Percentiles rank a stretch among this genome's conserved stretches.
phyloP scores from a whole-genome alignment of 2,329 filamentous ascomycete species.

The Trichophyton verrucosum region DNA sequence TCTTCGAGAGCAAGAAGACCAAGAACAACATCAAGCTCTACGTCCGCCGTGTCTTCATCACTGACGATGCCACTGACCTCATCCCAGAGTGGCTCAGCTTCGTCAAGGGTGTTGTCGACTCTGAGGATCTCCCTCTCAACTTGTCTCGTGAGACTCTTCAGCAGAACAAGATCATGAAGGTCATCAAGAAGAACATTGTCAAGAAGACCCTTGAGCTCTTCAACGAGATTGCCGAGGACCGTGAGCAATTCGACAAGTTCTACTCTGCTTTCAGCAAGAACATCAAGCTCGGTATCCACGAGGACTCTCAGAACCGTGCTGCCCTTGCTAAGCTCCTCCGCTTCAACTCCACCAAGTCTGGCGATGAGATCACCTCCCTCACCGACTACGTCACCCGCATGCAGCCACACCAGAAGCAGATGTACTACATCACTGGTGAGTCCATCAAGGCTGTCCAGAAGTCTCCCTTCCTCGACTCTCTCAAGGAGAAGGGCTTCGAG shows the following conservation, averaged over 20 bases:
- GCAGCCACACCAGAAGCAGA: slow-evolving; percentile 99
- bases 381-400: slow-evolving; percentile 97
- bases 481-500: slow-evolving; percentile 99
- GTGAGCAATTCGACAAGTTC: slow-evolving; percentile 99
- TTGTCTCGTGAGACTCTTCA: slow-evolving; percentile 99
- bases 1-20: slow-evolving; percentile 99
- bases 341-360: slow-evolving; percentile 98
- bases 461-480: slow-evolving; percentile 96
- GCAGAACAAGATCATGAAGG: slow-evolving; percentile 99
- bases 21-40: slow-evolving; percentile 99
- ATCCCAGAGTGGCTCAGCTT: slow-evolving; percentile 99
- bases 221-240: slow-evolving; percentile 97
- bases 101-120: slow-evolving; percentile 99
- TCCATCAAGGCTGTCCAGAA: slow-evolving; percentile 95
- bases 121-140: slow-evolving; percentile 98
- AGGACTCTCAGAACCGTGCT: slow-evolving; percentile 94
- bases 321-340: slow-evolving; percentile 94
- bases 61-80: slow-evolving; percentile 96
- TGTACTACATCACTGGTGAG: slow-evolving; percentile 99
- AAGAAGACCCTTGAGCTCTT: slow-evolving; percentile 99
- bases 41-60: slow-evolving; percentile 99
- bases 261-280: slow-evolving; percentile 99
- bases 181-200: slow-evolving; percentile 99
- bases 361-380: slow-evolving; percentile 88
- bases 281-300: slow-evolving; percentile 99